phyloP scores from a whole-genome alignment of 768 basidiomycete genomes.

The Basidioascus undulatus region DNA sequence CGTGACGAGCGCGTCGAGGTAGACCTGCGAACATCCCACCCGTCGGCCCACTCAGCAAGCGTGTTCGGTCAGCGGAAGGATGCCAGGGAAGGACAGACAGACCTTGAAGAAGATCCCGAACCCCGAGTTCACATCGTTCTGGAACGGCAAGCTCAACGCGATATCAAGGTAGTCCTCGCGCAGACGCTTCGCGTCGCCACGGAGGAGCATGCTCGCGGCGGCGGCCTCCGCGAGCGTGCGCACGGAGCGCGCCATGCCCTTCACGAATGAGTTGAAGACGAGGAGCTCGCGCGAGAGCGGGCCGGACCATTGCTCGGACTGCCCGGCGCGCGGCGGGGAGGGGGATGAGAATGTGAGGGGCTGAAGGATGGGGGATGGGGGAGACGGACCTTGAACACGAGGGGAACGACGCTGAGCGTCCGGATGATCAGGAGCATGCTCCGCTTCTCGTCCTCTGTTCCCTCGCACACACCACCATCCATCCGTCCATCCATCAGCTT shows the following conservation, averaged over 20 bases:
- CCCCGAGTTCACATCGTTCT: slow-evolving; percentile 86
- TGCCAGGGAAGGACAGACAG: slow-evolving; percentile 11
- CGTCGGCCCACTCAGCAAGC: slow-evolving; percentile 6
- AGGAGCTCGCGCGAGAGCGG: slow-evolving; percentile 87
- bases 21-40: slow-evolving; percentile 16
- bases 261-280: slow-evolving; percentile 94
- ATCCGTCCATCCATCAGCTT: slow-evolving; percentile 14
- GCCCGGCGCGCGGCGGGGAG: background rate
- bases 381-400: slow-evolving; percentile 63
- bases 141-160: slow-evolving; percentile 77
- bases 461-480: slow-evolving; percentile 5
- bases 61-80: too few relatives aligned
- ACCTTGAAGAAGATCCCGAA: slow-evolving; percentile 95
- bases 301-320: slow-evolving; percentile 83
- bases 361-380: background rate
- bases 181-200: slow-evolving; percentile 58
- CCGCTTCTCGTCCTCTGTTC: slow-evolving; percentile 69
- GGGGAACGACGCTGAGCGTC: slow-evolving; percentile 76
- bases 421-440: slow-evolving; percentile 93
- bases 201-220: slow-evolving; percentile 75
- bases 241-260: slow-evolving; percentile 68
- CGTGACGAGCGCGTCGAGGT: slow-evolving; percentile 75
- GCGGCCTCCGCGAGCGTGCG: slow-evolving; percentile 76
- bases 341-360: background rate
- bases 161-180: slow-evolving; percentile 85